These are phyloP conservation scores for Chaetomium globosum DNA, from an alignment of 2,329 filamentous ascomycete species.

Conservation along the genomic window DNA sequence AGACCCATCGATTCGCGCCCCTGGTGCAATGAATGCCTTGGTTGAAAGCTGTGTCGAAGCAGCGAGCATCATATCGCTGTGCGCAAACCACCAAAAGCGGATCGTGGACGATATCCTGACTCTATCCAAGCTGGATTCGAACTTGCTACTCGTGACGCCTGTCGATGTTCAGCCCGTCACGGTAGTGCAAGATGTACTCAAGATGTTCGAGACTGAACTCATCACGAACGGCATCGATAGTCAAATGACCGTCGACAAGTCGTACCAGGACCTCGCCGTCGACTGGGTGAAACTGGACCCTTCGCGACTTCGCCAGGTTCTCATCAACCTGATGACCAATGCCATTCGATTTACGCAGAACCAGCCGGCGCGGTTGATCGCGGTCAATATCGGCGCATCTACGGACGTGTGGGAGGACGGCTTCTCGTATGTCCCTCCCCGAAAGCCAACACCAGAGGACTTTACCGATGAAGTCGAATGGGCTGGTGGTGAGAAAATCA, in stretches of 20 bases:
- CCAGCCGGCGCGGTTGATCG: conserved; percentile 61
- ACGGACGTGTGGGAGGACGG: conserved; percentile 50
- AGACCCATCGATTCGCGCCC: conserved; percentile 28
- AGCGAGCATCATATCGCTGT: conserved; percentile 78
- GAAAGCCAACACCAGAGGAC: conserved; percentile 48
- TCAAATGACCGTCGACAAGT: conserved; percentile 68
- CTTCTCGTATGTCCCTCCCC: conserved; percentile 52
- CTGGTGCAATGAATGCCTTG: conserved; percentile 51
- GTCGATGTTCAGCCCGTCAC: conserved; percentile 67
- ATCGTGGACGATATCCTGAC: conserved; percentile 75
- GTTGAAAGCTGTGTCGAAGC: conserved; percentile 67
- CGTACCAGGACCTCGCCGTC: conserved; percentile 64
- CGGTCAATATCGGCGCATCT: conserved; percentile 67
- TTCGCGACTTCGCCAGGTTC: conserved; percentile 70
- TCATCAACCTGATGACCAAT: conserved; percentile 75
- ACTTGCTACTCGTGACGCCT: conserved; percentile 71
- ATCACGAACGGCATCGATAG: conserved; percentile 71
- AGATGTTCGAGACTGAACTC: conserved; percentile 79
- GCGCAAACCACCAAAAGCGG: conserved; percentile 76
- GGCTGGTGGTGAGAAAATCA: conserved; percentile 71
- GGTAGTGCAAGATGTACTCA: conserved; percentile 67
- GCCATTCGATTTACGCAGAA: conserved; percentile 67
- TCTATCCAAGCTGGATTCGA: conserved; percentile 74
- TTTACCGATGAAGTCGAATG: conserved; percentile 63
- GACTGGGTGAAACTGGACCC: conserved; percentile 77